Conservation (phyloP, 2,329 filamentous ascomycete genomes). For the Nigrograna mackinnonii region DNA sequence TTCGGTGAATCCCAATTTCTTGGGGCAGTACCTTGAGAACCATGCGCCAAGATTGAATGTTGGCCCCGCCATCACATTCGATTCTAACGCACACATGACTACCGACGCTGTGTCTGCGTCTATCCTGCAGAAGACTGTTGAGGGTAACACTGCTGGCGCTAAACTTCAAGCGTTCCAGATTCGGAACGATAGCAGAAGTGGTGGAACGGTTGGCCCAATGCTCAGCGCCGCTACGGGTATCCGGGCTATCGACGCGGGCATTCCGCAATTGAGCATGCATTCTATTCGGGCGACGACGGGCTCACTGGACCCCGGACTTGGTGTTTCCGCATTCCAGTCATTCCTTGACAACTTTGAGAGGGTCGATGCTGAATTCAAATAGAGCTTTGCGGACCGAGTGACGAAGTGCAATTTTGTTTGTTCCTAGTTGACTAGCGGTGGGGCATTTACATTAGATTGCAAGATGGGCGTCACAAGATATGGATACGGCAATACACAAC, state of each 20-base stretch:
- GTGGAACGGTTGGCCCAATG: constrained; percentile 95
- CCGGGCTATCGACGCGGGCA: constrained; percentile 81
- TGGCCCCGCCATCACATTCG: constrained; percentile 77
- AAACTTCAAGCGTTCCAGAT: constrained; percentile 91
- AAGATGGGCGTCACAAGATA: too few species aligned
- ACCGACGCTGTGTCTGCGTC: constrained; percentile 86
- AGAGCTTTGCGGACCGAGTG: not conserved
- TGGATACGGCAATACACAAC: too few species aligned
- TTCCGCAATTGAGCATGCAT: constrained; percentile 94
- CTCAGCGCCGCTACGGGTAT: constrained; percentile 80
- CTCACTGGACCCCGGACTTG: constrained; percentile 81
- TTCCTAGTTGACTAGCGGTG: too few species aligned
- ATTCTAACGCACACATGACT: constrained; percentile 95
- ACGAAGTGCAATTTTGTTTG: too few species aligned
- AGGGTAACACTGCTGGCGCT: constrained; percentile 61
- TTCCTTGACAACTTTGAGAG: constrained; percentile 86
- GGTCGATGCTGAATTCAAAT: constrained; percentile 77
- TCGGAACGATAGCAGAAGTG: constrained; percentile 84
- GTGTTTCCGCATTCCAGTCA: constrained; percentile 84
- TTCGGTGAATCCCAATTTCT: constrained; percentile 93
- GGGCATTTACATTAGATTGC: too few species aligned
- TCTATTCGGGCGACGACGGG: constrained; percentile 88
- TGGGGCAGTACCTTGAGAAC: constrained; percentile 77
- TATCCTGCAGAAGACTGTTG: constrained; percentile 77
- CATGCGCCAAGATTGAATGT: constrained; percentile 89